A percentile compares a stretch with the other conserved stretches of the same genome.
phyloP scores from a whole-genome alignment of 2,329 filamentous ascomycete genomes.

The Grosmannia clavigera region DNA sequence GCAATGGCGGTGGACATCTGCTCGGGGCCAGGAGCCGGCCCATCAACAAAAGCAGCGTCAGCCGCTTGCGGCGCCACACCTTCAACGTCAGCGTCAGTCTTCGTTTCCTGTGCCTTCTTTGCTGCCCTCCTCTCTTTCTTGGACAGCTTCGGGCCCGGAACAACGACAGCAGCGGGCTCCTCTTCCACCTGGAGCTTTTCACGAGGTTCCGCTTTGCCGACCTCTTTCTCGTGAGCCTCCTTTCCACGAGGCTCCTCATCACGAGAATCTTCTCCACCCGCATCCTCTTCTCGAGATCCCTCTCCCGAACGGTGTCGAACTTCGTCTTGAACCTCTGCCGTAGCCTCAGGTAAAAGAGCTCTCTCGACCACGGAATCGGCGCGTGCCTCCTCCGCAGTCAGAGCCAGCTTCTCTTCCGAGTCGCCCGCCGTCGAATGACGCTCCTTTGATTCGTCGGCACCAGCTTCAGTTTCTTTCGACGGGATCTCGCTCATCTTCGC shows the following conservation, averaged over 20 bases:
- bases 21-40: not conserved
- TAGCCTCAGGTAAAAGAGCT: not conserved
- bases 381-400: not conserved
- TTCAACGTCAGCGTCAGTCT: not conserved
- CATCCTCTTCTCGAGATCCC: not conserved
- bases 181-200: not conserved
- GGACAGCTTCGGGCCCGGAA: not conserved
- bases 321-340: not conserved
- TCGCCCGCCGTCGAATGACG: not conserved
- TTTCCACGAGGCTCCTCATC: not conserved
- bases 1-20: not conserved
- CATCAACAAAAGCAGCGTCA: not conserved
- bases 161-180: not conserved
- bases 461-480: not conserved
- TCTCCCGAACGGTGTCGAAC: not conserved
- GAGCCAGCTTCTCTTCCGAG: not conserved
- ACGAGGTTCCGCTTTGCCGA: not conserved
- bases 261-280: not conserved
- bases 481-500: not conserved
- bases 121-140: constrained; percentile 2
- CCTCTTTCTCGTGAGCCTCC: not conserved
- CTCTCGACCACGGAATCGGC: not conserved
- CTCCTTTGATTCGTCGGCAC: not conserved
- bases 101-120: not conserved
- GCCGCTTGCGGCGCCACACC: not conserved